Evolutionary conservation across 768 basidiomycete species (phyloP).

Genomic region (Pseudohyphozyma bogoriensis): DNA sequence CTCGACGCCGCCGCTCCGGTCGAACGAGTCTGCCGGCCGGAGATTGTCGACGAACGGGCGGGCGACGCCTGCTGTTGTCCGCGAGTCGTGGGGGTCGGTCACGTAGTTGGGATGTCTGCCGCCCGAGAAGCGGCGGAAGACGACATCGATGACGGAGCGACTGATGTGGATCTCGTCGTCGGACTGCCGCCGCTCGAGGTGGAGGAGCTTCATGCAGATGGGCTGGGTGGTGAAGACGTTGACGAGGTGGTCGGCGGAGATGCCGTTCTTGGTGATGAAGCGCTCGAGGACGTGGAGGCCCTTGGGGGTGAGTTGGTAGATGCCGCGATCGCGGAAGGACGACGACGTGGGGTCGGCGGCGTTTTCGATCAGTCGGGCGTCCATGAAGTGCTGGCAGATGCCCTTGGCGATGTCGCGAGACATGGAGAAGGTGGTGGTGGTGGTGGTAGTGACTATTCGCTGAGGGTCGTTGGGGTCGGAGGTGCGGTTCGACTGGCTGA

Average conservation of each 20-base stretch:
- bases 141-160: slow-evolving; percentile 80
- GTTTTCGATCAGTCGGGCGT: slow-evolving; percentile 93
- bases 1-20: slow-evolving; percentile 38
- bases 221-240: slow-evolving; percentile 82
- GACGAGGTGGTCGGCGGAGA: slow-evolving; percentile 84
- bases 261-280: slow-evolving; percentile 99
- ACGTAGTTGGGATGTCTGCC: slow-evolving; percentile 74
- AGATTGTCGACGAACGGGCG: slow-evolving; percentile 28
- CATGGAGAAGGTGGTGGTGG: slow-evolving; percentile 99
- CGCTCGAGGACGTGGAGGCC: slow-evolving; percentile 96
- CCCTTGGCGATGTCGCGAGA: slow-evolving; percentile 99
- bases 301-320: slow-evolving; percentile 91
- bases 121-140: slow-evolving; percentile 78
- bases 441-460: slow-evolving; percentile 96
- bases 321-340: slow-evolving; percentile 94
- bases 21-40: slow-evolving; percentile 32
- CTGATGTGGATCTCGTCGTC: slow-evolving; percentile 98
- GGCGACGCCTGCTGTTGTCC: slow-evolving; percentile 50
- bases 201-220: slow-evolving; percentile 93
- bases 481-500: slow-evolving; percentile 96
- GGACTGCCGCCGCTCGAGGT: slow-evolving; percentile 79
- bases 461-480: slow-evolving; percentile 96
- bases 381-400: slow-evolving; percentile 99
- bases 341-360: slow-evolving; percentile 78
- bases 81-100: slow-evolving; percentile 58